These are phyloP conservation scores for Fistulinella prunicolor DNA, from an alignment of 768 basidiomycete species.

Conservation along the genomic window DNA sequence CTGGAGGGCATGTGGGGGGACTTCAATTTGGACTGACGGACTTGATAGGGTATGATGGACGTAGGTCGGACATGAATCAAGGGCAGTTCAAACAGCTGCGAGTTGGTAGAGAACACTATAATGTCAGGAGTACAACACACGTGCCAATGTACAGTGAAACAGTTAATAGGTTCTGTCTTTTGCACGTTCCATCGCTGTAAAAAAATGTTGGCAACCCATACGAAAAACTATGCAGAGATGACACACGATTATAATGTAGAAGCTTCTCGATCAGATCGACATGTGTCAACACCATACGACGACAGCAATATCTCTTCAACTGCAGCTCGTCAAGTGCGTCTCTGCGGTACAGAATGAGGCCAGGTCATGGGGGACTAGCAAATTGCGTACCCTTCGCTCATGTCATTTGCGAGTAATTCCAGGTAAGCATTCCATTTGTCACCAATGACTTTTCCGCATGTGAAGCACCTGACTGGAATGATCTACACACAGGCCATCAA, in stretches of 20 bases:
- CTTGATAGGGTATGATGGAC: too few species aligned
- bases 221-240: slow-evolving; percentile 28
- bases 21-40: not conserved
- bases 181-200: slow-evolving; percentile 32
- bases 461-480: slow-evolving; percentile 94
- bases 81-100: too few species aligned
- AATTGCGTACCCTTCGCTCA: slow-evolving; percentile 78
- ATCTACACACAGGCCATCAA: slow-evolving; percentile 52
- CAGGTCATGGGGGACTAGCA: not conserved
- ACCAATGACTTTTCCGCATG: slow-evolving; percentile 95
- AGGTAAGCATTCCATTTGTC: slow-evolving; percentile 94
- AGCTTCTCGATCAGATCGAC: slow-evolving; percentile 98
- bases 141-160: not conserved
- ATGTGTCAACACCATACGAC: slow-evolving; percentile 96
- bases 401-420: slow-evolving; percentile 73
- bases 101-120: too few species aligned
- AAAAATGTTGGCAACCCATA: not conserved
- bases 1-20: too few species aligned
- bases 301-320: slow-evolving; percentile 92
- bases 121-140: too few species aligned
- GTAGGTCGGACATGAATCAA: too few species aligned
- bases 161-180: slow-evolving; percentile 27
- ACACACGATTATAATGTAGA: slow-evolving; percentile 88
- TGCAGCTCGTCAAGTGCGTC: slow-evolving; percentile 89
- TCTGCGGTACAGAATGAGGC: slow-evolving; percentile 37